Base-by-base conservation (phyloP, 2,329 filamentous ascomycete species). In the Trichoderma sp. region DNA sequence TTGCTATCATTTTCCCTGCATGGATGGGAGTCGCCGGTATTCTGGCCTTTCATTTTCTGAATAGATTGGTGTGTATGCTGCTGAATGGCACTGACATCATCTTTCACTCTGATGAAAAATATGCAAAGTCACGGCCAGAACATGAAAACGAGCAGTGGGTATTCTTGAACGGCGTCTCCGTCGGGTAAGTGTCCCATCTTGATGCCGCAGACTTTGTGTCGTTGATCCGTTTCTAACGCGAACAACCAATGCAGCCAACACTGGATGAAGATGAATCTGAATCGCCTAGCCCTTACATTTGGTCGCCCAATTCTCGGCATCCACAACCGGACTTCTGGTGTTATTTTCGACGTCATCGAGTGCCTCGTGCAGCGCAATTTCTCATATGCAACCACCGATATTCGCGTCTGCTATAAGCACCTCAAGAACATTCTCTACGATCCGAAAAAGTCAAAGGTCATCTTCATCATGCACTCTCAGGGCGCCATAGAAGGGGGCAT, bases 291-390 rank as follows among this genome's bases (percentile, higher is more conserved):
- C 0, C 77, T 89, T 56, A 93, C 89, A 0, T 94, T 94, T 75
- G 86, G 88, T 39, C 86, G 92, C 2, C 89, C 87, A 0, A 80
- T 94, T 5, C 82, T 88, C 1, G 92, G 91, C 29, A 87, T 94
- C 13, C 92, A 94, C 73, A 94, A 94, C 75, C 85, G 84, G 69
- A 94, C 91, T 70, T 87, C 82, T 1, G 92, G 92, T 2, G 85
- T 94, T 57, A 75, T 94, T 17, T 92, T 93, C 70, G 92, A 95
- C 72, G 81, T 94, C 1, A 77, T 94, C 29, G 89, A 95, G 77
- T 94, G 91, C 72, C 80, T 95, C 12, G 81, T 94, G 70, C 91
- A 95, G 76, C 87, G 92, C 48, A 90, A 90, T 75, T 89, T 93
- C 72, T 83, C 83, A 67, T 94, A 92, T 74, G 88, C 89, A 1